These are phyloP conservation scores for Dryas drummondii DNA, from an alignment of 306 rosid genomes.

Conservation along the genomic window DNA sequence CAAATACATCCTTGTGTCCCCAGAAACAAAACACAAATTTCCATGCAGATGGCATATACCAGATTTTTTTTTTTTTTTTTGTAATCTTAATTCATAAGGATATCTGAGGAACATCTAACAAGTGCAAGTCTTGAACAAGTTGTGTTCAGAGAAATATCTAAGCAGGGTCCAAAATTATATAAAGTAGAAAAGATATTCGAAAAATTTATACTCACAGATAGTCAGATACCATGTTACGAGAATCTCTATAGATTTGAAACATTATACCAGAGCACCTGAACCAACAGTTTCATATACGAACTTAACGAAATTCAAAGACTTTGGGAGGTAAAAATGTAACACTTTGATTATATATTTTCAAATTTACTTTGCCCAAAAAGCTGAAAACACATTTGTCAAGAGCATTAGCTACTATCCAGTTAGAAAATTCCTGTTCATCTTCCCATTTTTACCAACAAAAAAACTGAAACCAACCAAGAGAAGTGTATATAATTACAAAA, in stretches of 20 bases:
- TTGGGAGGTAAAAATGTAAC: conserved; percentile 7
- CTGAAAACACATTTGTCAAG: neutral
- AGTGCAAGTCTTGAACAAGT: neutral
- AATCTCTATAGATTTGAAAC: conserved; percentile 40
- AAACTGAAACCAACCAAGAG: conserved; percentile 3
- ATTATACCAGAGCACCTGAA: conserved; percentile 48
- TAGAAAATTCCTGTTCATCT: conserved; percentile 3
- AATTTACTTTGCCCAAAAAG: neutral
- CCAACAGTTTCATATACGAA: conserved; percentile 40
- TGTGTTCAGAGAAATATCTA: neutral
- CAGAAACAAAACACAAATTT: neutral
- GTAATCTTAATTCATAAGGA: neutral
- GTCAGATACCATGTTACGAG: conserved; percentile 32
- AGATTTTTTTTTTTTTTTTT: neutral
- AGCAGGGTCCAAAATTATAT: neutral
- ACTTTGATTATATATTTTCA: neutral
- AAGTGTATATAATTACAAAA: conserved; percentile 12
- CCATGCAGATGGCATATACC: neutral
- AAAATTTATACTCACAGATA: conserved; percentile 37
- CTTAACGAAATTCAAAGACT: conserved; percentile 24
- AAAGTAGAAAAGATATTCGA: conserved; percentile 5
- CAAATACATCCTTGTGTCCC: neutral
- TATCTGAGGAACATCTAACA: neutral
- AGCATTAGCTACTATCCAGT: conserved; percentile 4
- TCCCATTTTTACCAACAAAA: conserved; percentile 7